These are phyloP conservation scores for Byssochlamys sp. DNA, from an alignment of 2,329 filamentous ascomycete species.

Conservation along the genomic window DNA sequence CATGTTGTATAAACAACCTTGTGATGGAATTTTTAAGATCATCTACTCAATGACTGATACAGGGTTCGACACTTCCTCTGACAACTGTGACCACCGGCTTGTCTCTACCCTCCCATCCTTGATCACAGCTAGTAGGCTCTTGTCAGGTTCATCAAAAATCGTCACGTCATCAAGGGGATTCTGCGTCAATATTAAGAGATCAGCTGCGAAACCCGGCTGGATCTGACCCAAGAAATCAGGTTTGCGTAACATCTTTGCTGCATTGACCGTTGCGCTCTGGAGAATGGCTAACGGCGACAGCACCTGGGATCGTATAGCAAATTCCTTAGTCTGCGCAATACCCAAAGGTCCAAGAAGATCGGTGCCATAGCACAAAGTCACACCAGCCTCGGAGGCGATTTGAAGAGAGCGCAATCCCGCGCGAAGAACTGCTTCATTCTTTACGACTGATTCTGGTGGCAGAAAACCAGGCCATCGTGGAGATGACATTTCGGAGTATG, in stretches of 20 bases:
- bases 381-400: slow-evolving; percentile 43
- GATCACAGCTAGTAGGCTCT: slow-evolving; percentile 42
- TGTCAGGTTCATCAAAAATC: slow-evolving; percentile 41
- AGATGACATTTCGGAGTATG: slow-evolving; percentile 42
- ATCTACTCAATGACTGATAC: neutral
- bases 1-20: slow-evolving; percentile 8
- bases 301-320: slow-evolving; percentile 37
- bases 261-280: slow-evolving; percentile 44
- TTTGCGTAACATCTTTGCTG: slow-evolving; percentile 41
- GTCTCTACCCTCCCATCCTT: slow-evolving; percentile 45
- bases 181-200: slow-evolving; percentile 43
- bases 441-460: slow-evolving; percentile 31
- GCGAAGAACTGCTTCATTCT: slow-evolving; percentile 43
- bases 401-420: slow-evolving; percentile 39
- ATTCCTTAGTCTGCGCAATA: slow-evolving; percentile 42
- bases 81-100: neutral
- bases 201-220: slow-evolving; percentile 42
- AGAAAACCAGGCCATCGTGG: slow-evolving; percentile 22
- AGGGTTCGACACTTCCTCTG: neutral
- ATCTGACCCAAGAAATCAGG: slow-evolving; percentile 43
- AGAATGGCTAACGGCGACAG: slow-evolving; percentile 38
- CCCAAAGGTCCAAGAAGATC: slow-evolving; percentile 46
- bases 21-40: slow-evolving; percentile 8
- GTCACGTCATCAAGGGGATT: slow-evolving; percentile 50
- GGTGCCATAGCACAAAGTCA: slow-evolving; percentile 48